phyloP scores from a whole-genome alignment of 371 early-diverging fungal species.

The Neoconidiobolus thromboides region DNA sequence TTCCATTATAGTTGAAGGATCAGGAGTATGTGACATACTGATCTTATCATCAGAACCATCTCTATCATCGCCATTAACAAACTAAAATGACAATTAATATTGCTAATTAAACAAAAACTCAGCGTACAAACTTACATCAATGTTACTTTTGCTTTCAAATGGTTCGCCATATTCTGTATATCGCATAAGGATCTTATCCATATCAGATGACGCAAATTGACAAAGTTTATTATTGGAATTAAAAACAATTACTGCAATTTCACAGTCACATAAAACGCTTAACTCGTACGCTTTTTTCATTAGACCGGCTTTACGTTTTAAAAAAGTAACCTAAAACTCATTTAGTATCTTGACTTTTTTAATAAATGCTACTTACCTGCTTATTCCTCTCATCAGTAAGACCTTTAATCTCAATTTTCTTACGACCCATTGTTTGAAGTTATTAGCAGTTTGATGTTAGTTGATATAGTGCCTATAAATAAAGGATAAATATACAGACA shows the following conservation, averaged over 20 bases:
- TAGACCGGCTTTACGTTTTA: slow-evolving; percentile 93
- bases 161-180: slow-evolving; percentile 57
- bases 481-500: no score
- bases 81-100: neutral
- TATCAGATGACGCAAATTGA: slow-evolving; percentile 78
- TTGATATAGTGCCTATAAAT: no score
- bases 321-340: slow-evolving; percentile 70
- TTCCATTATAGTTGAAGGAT: neutral
- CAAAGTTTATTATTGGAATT: slow-evolving; percentile 78
- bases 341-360: neutral
- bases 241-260: slow-evolving; percentile 88
- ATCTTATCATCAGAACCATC: neutral
- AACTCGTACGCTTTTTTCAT: slow-evolving; percentile 99
- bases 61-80: neutral
- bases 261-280: slow-evolving; percentile 88
- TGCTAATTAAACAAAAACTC: neutral
- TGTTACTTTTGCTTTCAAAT: neutral
- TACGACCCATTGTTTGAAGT: slow-evolving; percentile 59
- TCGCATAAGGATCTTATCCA: slow-evolving; percentile 76
- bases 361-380: slow-evolving; percentile 31
- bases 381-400: slow-evolving; percentile 88
- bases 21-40: neutral
- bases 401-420: slow-evolving; percentile 90
- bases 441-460: neutral
- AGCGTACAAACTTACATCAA: neutral